Conservation (phyloP, 768 basidiomycete species). For the Brasilioporus rufonigricans region DNA sequence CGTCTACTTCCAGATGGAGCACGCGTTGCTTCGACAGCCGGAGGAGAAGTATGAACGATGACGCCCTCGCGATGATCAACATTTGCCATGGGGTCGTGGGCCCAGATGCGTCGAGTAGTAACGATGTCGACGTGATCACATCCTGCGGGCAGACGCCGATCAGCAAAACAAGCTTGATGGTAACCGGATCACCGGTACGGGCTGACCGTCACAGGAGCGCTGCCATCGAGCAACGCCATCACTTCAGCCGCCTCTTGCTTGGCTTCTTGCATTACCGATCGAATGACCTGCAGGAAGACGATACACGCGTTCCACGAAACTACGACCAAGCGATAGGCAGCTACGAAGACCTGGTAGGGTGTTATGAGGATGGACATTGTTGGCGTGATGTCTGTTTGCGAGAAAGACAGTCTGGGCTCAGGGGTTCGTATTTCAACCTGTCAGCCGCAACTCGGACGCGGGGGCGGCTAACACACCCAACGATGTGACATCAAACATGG, state of each 20-base stretch:
- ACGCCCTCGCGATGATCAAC: conserved; percentile 18
- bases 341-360: conserved; percentile 3
- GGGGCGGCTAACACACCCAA: background rate
- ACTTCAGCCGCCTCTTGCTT: conserved; percentile 16
- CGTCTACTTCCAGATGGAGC: conserved; percentile 25
- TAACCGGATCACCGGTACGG: background rate
- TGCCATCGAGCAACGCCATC: conserved; percentile 13
- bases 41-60: conserved; percentile 21
- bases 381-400: background rate
- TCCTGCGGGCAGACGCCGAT: conserved; percentile 4
- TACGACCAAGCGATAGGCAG: background rate
- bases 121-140: background rate
- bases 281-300: conserved; percentile 12
- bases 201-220: conserved; percentile 9
- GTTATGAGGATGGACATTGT: conserved; percentile 5
- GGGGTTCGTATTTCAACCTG: background rate
- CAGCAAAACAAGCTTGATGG: background rate
- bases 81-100: conserved; percentile 10
- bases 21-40: conserved; percentile 18
- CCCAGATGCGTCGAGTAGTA: background rate
- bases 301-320: conserved; percentile 12
- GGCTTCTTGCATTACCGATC: conserved; percentile 10
- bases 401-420: background rate
- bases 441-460: conserved; percentile 8
- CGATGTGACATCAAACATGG: too few species aligned